phyloP scores from a whole-genome alignment of 768 basidiomycete genomes.

The Collybia mongolica region DNA sequence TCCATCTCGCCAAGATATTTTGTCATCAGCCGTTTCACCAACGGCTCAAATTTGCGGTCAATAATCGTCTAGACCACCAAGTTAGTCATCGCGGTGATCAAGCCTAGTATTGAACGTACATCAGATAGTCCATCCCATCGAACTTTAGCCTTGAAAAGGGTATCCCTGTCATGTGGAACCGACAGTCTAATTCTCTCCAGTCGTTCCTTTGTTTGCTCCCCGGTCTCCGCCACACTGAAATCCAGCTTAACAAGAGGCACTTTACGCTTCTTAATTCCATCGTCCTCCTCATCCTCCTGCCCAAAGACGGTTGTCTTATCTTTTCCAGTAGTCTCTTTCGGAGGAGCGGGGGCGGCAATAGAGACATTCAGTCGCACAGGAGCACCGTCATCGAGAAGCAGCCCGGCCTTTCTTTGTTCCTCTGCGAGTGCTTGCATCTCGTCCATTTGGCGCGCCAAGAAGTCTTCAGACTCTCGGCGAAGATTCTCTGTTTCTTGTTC shows the following conservation, averaged over 20 bases:
- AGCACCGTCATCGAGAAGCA: constrained; percentile 88
- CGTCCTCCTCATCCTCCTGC: constrained; percentile 86
- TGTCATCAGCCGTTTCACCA: constrained; percentile 80
- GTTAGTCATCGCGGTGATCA: neutral
- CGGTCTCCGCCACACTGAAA: constrained; percentile 77
- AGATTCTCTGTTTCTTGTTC: constrained; percentile 86
- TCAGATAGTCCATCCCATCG: constrained; percentile 91
- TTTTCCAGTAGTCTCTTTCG: constrained; percentile 43
- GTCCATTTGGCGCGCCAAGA: constrained; percentile 92
- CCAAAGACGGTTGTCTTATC: constrained; percentile 68
- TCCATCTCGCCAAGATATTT: constrained; percentile 91
- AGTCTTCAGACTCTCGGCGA: constrained; percentile 88
- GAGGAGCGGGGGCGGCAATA: constrained; percentile 51
- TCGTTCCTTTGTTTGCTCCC: constrained; percentile 76
- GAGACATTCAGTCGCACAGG: constrained; percentile 87
- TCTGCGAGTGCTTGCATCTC: constrained; percentile 92
- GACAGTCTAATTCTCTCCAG: constrained; percentile 73
- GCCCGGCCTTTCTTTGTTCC: constrained; percentile 87
- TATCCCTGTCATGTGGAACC: constrained; percentile 77
- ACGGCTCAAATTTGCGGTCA: constrained; percentile 81
- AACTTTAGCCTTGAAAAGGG: constrained; percentile 80
- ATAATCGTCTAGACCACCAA: constrained; percentile 58
- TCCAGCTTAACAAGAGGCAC: constrained; percentile 89
- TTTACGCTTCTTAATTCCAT: constrained; percentile 78
- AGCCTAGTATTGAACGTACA: constrained; percentile 42